A percentile compares a stretch with the other conserved stretches of the same genome.
phyloP scores from a whole-genome alignment of 108 stramenopile genomes.

The Parmales sp. region DNA sequence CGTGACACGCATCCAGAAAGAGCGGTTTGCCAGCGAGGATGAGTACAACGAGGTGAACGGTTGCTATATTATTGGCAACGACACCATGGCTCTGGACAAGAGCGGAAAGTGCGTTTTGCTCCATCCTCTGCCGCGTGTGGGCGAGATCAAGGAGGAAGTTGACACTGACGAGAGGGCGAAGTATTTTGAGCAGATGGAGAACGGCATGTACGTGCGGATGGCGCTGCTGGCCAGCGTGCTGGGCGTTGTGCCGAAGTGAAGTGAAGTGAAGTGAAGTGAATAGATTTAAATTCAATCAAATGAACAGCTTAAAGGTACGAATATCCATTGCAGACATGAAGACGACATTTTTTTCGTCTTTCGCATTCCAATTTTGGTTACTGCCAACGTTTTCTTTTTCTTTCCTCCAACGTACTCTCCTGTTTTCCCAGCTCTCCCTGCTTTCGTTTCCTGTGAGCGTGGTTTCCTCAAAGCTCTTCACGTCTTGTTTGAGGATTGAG shows the following conservation, averaged over 20 bases:
- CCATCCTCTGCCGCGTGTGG: slow-evolving; percentile 85
- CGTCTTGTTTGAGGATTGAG: slow-evolving; percentile 17
- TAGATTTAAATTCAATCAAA: background rate
- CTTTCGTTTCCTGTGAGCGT: slow-evolving; percentile 52
- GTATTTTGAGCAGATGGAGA: slow-evolving; percentile 96
- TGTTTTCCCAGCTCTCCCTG: slow-evolving; percentile 21
- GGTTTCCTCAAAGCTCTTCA: slow-evolving; percentile 33
- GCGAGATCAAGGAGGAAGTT: slow-evolving; percentile 82
- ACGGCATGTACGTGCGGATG: slow-evolving; percentile 97
- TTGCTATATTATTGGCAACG: slow-evolving; percentile 66
- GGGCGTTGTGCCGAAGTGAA: slow-evolving; percentile 14
- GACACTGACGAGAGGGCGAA: slow-evolving; percentile 91
- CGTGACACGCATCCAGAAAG: slow-evolving; percentile 91
- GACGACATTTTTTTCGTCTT: slow-evolving; percentile 10
- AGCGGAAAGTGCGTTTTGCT: slow-evolving; percentile 62
- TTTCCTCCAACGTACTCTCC: slow-evolving; percentile 22
- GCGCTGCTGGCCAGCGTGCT: slow-evolving; percentile 78
- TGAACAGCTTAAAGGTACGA: slow-evolving; percentile 42
- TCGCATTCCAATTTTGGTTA: background rate
- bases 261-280: background rate
- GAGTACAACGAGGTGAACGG: slow-evolving; percentile 78
- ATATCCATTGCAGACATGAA: slow-evolving; percentile 52
- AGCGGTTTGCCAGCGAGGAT: slow-evolving; percentile 71
- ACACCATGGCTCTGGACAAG: slow-evolving; percentile 58
- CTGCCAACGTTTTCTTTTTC: background rate